A percentile compares a stretch with the other conserved stretches of the same genome.
Evolutionary conservation across 1,284 basidiomycete species (phyloP).

Genomic region (Mycosarcoma maydis): DNA sequence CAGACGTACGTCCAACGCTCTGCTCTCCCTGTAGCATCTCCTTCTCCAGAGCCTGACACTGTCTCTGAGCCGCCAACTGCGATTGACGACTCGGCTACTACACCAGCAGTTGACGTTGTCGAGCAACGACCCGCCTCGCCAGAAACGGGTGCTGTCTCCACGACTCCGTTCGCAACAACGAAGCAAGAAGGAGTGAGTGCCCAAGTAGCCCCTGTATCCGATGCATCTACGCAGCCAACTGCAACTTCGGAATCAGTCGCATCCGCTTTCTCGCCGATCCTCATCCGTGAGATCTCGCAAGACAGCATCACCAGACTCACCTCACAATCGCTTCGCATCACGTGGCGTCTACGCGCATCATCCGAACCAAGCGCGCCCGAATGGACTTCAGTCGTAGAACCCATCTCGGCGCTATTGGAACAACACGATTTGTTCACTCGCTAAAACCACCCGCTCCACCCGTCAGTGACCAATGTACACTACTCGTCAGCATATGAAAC

Average conservation of each 20-base stretch:
- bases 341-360: slow-evolving; percentile 11
- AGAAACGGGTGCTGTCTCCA: neutral
- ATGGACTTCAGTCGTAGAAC: slow-evolving; percentile 16
- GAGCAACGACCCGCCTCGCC: neutral
- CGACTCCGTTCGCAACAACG: slow-evolving; percentile 5
- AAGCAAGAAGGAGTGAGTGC: neutral
- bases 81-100: neutral
- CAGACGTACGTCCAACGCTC: slow-evolving; percentile 23
- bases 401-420: slow-evolving; percentile 25
- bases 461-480: too few relatives aligned
- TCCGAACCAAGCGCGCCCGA: neutral
- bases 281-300: slow-evolving; percentile 32
- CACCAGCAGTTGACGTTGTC: neutral
- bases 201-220: too few relatives aligned
- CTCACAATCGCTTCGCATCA: slow-evolving; percentile 23
- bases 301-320: slow-evolving; percentile 20
- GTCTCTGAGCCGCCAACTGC: neutral
- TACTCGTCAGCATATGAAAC: too few relatives aligned
- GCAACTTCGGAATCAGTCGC: neutral
- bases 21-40: neutral
- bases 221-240: neutral
- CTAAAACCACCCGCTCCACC: slow-evolving; percentile 6
- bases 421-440: slow-evolving; percentile 21
- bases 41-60: neutral
- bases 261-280: neutral